Base-by-base conservation (phyloP, 495 filamentous ascomycete species). In the Parathielavia hyrcaniae region DNA sequence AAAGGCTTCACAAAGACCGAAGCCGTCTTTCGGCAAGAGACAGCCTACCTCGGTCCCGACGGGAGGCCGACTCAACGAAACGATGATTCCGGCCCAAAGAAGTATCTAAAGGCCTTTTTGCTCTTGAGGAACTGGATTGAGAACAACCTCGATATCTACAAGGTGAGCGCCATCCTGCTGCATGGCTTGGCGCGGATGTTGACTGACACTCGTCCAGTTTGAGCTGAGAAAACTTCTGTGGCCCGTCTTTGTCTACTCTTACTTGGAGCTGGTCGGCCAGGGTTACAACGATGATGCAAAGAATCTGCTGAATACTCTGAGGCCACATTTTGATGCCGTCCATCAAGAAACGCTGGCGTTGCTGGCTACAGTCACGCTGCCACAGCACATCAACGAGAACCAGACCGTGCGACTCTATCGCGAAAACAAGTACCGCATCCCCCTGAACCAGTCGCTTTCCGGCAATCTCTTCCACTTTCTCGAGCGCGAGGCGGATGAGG, bases 1-100 rank as follows among this genome's bases (percentile, higher is more conserved):
- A 97, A 97, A 66, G 93, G 93, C 1, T 98, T 97, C 69, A 89
- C 81, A 47, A 84, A 86, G 22, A 97, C 93, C 1, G 93, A 98
- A 67, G 89, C 92, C 14, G 91, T 90, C 76, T 86, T 98, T 45
- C 84, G 95, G 14, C 84, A 88, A 70, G 93, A 98, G 66, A 95
- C 91, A 8, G 59, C 69, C 3, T 81, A 86, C 60, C 78, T 88
- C 46, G 88, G 90, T 57, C 83, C 84, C 41, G 87, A 92, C 62
- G 89, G 89, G 34, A 77, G 81, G 44, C 87, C 87, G 9, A 77
- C 90, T n/a, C 76, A 74, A 5, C 73, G 75, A 19, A 70, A 78
- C 34, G 87, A 86, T 30, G 89, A 95, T 51, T 71, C 78, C 60
- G 86, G 86, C 6, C 84, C 85, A 14, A 79, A 83, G 36, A 95